Base-by-base conservation (phyloP, 495 filamentous ascomycete genomes). In the Penicillium coprophilum region DNA sequence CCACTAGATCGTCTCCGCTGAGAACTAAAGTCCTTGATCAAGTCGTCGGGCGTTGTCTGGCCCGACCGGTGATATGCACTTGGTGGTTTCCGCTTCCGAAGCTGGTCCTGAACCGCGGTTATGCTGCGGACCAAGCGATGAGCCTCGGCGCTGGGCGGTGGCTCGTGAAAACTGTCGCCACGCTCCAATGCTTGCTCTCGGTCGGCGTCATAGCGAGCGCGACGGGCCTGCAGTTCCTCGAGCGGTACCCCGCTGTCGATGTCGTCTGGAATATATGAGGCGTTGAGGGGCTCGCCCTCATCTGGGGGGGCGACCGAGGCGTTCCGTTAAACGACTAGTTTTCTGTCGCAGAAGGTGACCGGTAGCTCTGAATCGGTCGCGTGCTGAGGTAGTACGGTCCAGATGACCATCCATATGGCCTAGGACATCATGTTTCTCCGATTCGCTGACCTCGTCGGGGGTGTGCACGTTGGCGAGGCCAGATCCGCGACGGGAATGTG, bases 111-210 rank as follows among this genome's bases (percentile, higher is more conserved):
- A 23, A 46, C 55, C 63, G 66, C 62, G 41, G 71, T 75, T 57
- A 75, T 69, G n/a, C 62, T 69, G 50, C 73, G 76, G 31, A 78
- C 73, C 4, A 76, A 68, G 32, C 74, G 73, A 63, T 78, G 74
- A 4, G 74, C 76, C 55, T 76, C 76, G 0, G 73, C 65, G 39
- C 69, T 72, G 8, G 72, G 62, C 2, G 68, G 54, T 4, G 68
- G 60, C 44, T 68, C 59, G 17, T 45, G 38, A 7, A 59, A 50
- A 13, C 63, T 38, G n/a, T 68, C 61, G 9, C 68, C 65, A 0
- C 24, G 57, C 27, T 70, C 63, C 30, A 66, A 30, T 7, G 53
- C 38, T 2, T 53, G 60, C 13, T 57, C 20, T 24, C 49, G 47
- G 54, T 70, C 63, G 21, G 65, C 59, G 36, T 68, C 63, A 15